Base-by-base conservation (phyloP, 306 rosid genomes). In the Cucumis melo region DNA sequence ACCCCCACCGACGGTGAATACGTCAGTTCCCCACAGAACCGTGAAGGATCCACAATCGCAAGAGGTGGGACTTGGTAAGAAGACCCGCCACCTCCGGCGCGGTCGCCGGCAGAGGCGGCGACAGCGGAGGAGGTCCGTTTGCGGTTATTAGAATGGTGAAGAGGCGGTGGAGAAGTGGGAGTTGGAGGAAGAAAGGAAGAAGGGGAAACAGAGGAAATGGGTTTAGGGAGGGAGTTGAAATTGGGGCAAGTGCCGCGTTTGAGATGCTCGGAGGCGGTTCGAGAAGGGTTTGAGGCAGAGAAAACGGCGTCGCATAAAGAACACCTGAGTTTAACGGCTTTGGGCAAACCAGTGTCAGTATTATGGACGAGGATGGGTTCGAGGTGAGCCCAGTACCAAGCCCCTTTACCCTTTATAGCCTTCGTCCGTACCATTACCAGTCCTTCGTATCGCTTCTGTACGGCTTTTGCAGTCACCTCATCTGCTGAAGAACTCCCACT, bases 211-310 rank as follows among this genome's bases (percentile, higher is more conserved):
- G 97, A 84, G 27, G 97, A 91, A 83, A 88, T 87, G 80, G 98
- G 98, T 71, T 86, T 88, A 9, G 83, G 85, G 0, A 78, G 83
- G 16, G 92, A 80, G 84, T 78, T 85, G 82, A 91, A 93, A 84
- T 93, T 91, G 80, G 98, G 92, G 81, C 98, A 93, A 15, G 97
- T 91, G 21, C 98, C 98, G 0, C 98, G 96, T 84, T 93, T 93
- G n/a, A 93, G 89, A 59, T 93, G 98, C 76, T 93, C 98, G 6
- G 98, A 93, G 27, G 98, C 98, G 1, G 98, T 93, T 12, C 98
- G 85, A 0, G 98, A 93, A 6, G 98, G 98, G 75, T 93, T 93
- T 0, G 98, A 93, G 16, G 98, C 98, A 2, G 98, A 93, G 86
- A 93, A 93, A 51, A 90, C 86, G 76, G 98, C 98, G 83, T 91